Base-by-base conservation (phyloP, 805 yeast species). In the Suhomyces pyralidae region DNA sequence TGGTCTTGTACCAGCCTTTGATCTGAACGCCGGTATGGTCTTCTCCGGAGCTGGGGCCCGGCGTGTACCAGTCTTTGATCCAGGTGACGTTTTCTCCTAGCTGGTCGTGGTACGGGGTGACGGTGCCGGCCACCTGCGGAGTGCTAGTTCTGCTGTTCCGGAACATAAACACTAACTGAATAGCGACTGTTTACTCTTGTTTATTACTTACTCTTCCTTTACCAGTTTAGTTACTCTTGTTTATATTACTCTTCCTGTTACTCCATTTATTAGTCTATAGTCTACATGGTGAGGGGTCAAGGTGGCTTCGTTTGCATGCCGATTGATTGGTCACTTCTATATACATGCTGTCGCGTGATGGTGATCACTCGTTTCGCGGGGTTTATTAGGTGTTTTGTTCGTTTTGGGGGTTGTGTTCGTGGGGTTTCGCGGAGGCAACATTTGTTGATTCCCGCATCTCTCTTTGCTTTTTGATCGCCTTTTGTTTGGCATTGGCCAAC, bases 1-100 rank as follows among this genome's bases (percentile, higher is more conserved):
- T 60, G 8, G 63, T 64, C 56, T 67, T 73, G 55, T 61, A 61
- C 79, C 79, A 75, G 6, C 78, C 77, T 56, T 71, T 73, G 34
- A 57, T 42, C 26, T 51, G 46, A 24, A 53, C 49, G 40, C 50
- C 58, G 38, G 48, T 15, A 9, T 30, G n/a, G 14, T 40, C 38
- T 19, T 45, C 50, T 14, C 34, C 47, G 45, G 19, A 34, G 17
- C 12, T 17, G 8, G 9, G 14, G 9, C 30, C 45, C 19, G 45
- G 45, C 12, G 45, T 22, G 57, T 68, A 70, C 77, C 78, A 73
- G 54, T 69, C 76, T 40, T 70, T 68, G 48, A 67, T 65, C 79
- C 79, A 74, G 10, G 75, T 70, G 51, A 61, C 57, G 20, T 64
- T 61, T 25, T 59, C 64, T 10, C 58, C 63, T 42, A 61, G 40